Evolutionary conservation across 306 rosid species (phyloP), one percentile per base, ranked within the genome.

Genomic region (Lagenaria siceraria): DNA sequence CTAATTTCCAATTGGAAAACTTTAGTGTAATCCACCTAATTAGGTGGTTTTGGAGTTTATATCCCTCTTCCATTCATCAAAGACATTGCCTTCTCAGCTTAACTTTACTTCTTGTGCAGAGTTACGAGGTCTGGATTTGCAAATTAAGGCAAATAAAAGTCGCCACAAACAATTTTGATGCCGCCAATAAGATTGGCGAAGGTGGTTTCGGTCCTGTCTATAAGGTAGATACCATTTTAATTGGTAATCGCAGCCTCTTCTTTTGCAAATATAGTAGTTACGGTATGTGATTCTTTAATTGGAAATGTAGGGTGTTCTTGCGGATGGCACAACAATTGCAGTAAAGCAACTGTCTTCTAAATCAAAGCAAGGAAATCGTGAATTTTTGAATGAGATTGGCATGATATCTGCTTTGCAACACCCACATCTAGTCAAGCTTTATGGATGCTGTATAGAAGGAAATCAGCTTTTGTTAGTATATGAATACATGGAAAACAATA

Each of bases 201-300:
- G 90, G 96, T 66, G 96, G 88, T 19, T 90, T 90, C 81, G 92
- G 95, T 61, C 82, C 86, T 7, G 89, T 90, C 8, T 88, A 70
- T 48, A 90, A 88, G 96, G 92, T 88, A 83, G 14, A 74, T 76
- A 10, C 3, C 35, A 8, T 1, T 5, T 3, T 7, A 24, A 48
- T 65, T 19, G 24, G 12, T 38, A 19, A 65, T 9, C n/a, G 17
- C 29, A 8, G 29, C 51, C 51, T n/a, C n/a, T n/a, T n/a, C n/a
- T n/a, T n/a, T n/a, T n/a, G n/a, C n/a, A n/a, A n/a, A n/a, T n/a
- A n/a, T n/a, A n/a, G n/a, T n/a, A n/a, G n/a, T n/a, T n/a, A n/a
- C n/a, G n/a, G n/a, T n/a, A n/a, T n/a, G n/a, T n/a, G n/a, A n/a
- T n/a, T n/a, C n/a, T n/a, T n/a, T n/a, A n/a, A n/a, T n/a, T n/a